A percentile compares a stretch with the other conserved stretches of the same genome.
Evolutionary conservation across 257 asterid genomes (phyloP).

Genomic region (Nicotiana sylvestris): DNA sequence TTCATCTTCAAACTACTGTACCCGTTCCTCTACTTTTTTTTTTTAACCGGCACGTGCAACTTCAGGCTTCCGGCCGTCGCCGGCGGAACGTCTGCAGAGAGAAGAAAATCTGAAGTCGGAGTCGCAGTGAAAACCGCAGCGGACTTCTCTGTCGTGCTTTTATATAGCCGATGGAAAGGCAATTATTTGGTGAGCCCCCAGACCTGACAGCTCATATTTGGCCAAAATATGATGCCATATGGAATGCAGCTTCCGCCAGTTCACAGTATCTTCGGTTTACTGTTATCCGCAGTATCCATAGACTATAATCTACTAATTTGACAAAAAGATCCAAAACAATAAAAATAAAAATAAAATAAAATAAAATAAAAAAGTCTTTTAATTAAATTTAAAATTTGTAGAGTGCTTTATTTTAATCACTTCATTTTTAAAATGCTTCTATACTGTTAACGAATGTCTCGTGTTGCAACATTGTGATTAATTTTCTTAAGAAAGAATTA

Average conservation of each 20-base stretch:
- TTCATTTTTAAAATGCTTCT: too few species aligned
- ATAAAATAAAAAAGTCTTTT: too few species aligned
- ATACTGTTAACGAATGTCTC: too few species aligned
- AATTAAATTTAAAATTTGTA: too few species aligned
- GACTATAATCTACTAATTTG: too few species aligned
- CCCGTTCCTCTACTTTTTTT: neutral
- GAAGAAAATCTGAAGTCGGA: conserved; percentile 15
- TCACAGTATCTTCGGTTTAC: neutral
- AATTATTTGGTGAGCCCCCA: conserved; percentile 20
- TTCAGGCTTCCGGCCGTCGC: conserved; percentile 29
- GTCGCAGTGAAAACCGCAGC: conserved; percentile 19
- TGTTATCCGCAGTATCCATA: neutral
- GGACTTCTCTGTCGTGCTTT: conserved; percentile 17
- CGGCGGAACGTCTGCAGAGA: conserved; percentile 13
- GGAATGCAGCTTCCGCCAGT: too few species aligned
- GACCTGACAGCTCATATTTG: neutral
- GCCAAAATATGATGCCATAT: conserved; percentile 21
- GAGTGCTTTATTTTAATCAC: too few species aligned
- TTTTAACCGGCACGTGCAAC: conserved; percentile 22
- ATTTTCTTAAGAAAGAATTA: too few species aligned
- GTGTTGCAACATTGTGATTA: too few species aligned
- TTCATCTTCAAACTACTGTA: conserved; percentile 35
- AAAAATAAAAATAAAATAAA: too few species aligned
- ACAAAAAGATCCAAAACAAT: too few species aligned
- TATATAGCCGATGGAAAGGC: conserved; percentile 24